Conservation (phyloP, 164 flowering plant species). For the Paratinospora sagittata region DNA sequence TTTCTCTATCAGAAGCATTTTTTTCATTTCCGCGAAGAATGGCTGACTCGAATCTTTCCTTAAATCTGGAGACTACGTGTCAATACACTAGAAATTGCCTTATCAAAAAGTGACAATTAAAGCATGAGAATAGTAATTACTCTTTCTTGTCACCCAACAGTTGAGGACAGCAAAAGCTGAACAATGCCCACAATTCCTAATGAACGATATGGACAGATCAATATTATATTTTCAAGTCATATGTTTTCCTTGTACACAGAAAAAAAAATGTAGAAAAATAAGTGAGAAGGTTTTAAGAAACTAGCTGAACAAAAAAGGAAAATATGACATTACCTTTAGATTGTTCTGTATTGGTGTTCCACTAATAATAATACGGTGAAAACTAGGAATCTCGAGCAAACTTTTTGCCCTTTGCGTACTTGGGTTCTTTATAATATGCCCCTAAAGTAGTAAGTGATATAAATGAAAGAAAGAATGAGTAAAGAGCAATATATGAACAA, state of each 20-base stretch:
- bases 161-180: conserved; percentile 88
- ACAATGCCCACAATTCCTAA: conserved; percentile 96
- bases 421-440: conserved; percentile 98
- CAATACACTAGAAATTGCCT: not conserved
- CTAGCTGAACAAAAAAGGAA: not conserved
- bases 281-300: not conserved
- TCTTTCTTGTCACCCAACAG: conserved; percentile 78
- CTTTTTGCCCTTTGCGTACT: conserved; percentile 96
- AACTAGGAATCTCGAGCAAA: conserved; percentile 80
- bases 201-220: conserved; percentile 11
- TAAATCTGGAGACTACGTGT: conserved; percentile 49
- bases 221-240: not conserved
- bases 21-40: conserved; percentile 95
- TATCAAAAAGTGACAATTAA: not conserved
- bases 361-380: conserved; percentile 84
- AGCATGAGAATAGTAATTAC: conserved; percentile 31
- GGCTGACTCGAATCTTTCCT: conserved; percentile 54
- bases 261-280: not conserved
- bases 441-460: conserved; percentile 37
- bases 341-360: conserved; percentile 98
- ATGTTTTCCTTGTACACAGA: not conserved
- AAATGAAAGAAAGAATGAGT: not conserved
- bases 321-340: conserved; percentile 56
- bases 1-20: conserved; percentile 83
- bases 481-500: not conserved